Percentiles rank a stretch among this genome's conserved stretches.
These are phyloP conservation scores for Pichia scutulata DNA, from an alignment of 805 yeast species.

Conservation along the genomic window DNA sequence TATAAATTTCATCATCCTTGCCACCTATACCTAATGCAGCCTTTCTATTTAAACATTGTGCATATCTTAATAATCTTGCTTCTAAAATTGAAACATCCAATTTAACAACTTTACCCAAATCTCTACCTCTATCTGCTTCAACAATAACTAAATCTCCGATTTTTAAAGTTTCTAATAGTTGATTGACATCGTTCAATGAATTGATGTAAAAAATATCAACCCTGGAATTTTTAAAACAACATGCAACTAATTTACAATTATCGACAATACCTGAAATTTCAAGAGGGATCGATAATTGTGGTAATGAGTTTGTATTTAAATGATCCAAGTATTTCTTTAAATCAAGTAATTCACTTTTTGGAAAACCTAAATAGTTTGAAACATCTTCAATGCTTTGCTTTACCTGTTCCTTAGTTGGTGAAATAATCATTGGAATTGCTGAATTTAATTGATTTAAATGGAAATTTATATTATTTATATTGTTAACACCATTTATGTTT, in stretches of 20 bases:
- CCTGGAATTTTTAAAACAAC: conserved; percentile 74
- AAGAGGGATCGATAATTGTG: conserved; percentile 25
- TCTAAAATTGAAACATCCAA: conserved; percentile 54
- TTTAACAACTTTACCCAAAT: conserved; percentile 59
- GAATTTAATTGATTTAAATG: not conserved
- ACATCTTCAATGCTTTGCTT: conserved; percentile 22
- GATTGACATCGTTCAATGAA: conserved; percentile 16
- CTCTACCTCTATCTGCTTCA: conserved; percentile 78
- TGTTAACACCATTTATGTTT: not conserved
- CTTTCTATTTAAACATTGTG: conserved; percentile 66
- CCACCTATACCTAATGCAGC: conserved; percentile 37
- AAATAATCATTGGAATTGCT: not conserved
- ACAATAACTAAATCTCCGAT: conserved; percentile 69
- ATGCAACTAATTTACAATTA: conserved; percentile 41
- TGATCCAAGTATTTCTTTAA: conserved; percentile 18
- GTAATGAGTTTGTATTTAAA: conserved; percentile 22
- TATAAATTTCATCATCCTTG: conserved; percentile 5
- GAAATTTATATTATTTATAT: not conserved
- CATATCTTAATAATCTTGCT: conserved; percentile 57
- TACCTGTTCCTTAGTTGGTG: conserved; percentile 17
- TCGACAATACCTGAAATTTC: conserved; percentile 16
- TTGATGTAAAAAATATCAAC: conserved; percentile 70
- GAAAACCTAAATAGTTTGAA: conserved; percentile 23
- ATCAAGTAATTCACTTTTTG: conserved; percentile 19
- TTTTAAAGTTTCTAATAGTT: conserved; percentile 26